A percentile compares a stretch with the other conserved stretches of the same genome.
These are phyloP conservation scores for Oryza punctata DNA, from an alignment of 176 grass and related monocot genomes.

Conservation along the genomic window DNA sequence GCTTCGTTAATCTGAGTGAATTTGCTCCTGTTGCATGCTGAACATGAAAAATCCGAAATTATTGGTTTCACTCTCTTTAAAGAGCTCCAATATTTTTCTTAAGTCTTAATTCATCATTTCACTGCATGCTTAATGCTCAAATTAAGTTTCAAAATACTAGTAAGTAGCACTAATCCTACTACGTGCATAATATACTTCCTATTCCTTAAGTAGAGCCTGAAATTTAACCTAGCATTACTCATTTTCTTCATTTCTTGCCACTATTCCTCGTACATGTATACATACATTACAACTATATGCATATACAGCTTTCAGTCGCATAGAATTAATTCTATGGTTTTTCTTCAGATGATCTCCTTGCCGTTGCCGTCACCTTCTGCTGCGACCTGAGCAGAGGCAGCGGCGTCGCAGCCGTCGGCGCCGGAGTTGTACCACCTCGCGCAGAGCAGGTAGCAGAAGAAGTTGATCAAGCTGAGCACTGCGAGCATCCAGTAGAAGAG, in stretches of 20 bases:
- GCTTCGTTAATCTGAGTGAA: too few species aligned
- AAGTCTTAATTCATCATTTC: neutral
- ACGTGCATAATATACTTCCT: neutral
- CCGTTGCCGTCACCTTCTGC: constrained; percentile 40
- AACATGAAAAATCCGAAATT: too few species aligned
- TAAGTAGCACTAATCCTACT: too few species aligned
- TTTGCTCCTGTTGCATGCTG: too few species aligned
- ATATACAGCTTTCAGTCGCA: constrained; percentile 45
- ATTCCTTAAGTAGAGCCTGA: neutral
- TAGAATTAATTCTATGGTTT: neutral
- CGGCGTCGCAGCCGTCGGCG: constrained; percentile 9
- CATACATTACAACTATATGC: constrained; percentile 19
- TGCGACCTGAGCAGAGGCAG: constrained; percentile 44
- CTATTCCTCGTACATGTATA: constrained; percentile 24
- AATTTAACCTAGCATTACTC: constrained; percentile 13
- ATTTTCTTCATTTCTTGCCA: neutral
- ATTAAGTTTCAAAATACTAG: neutral
- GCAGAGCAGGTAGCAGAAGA: constrained; percentile 81
- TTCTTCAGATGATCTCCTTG: constrained; percentile 54
- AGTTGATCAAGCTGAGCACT: constrained; percentile 81
- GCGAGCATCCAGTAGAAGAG: constrained; percentile 91
- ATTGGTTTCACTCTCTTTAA: too few species aligned
- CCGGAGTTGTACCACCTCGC: constrained; percentile 67
- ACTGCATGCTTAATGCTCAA: neutral
- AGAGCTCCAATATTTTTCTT: neutral